phyloP scores from a whole-genome alignment of 805 yeast species.

The Ascoidea rubescens region DNA sequence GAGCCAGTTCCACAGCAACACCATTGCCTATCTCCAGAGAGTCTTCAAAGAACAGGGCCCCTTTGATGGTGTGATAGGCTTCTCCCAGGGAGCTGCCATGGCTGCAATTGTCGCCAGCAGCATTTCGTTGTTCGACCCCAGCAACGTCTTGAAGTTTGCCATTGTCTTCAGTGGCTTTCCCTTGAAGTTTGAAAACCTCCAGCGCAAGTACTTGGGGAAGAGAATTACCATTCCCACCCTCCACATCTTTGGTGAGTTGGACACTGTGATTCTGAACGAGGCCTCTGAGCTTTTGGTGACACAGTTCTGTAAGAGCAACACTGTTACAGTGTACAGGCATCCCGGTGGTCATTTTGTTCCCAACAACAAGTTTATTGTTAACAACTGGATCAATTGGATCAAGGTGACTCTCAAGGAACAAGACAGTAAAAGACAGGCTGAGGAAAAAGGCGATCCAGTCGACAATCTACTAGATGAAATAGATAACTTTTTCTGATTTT shows the following conservation, averaged over 20 bases:
- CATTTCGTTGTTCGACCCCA: slow-evolving; percentile 37
- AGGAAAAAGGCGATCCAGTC: too few relatives aligned
- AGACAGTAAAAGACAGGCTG: slow-evolving; percentile 16
- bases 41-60: slow-evolving; percentile 60
- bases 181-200: slow-evolving; percentile 24
- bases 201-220: slow-evolving; percentile 17
- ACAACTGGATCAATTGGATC: slow-evolving; percentile 9
- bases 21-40: slow-evolving; percentile 32
- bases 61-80: slow-evolving; percentile 79
- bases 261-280: slow-evolving; percentile 69
- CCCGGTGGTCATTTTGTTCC: slow-evolving; percentile 99
- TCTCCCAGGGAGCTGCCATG: slow-evolving; percentile 90
- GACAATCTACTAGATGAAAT: too few relatives aligned
- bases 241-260: slow-evolving; percentile 77
- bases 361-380: slow-evolving; percentile 39
- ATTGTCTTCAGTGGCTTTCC: slow-evolving; percentile 61
- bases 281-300: slow-evolving; percentile 50
- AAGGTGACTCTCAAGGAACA: slow-evolving; percentile 20
- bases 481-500: too few relatives aligned
- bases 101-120: slow-evolving; percentile 55
- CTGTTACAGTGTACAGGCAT: slow-evolving; percentile 45
- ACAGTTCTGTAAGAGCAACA: slow-evolving; percentile 30
- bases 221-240: slow-evolving; percentile 30
- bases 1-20: slow-evolving; percentile 27
- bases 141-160: slow-evolving; percentile 54